Base-by-base conservation (phyloP, 2,329 filamentous ascomycete genomes). In the Pezicula neosporulosa region DNA sequence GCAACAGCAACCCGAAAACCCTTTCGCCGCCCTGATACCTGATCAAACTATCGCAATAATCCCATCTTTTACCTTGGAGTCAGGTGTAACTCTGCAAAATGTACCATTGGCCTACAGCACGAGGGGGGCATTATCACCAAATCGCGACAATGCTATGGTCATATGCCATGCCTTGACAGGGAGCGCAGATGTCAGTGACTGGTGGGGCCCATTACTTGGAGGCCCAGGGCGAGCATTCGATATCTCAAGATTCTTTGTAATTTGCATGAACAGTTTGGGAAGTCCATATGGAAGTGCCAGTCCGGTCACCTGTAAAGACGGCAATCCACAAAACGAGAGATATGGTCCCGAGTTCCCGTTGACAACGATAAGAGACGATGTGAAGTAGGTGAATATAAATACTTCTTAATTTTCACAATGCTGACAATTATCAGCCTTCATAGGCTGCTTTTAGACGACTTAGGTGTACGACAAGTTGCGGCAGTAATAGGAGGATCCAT, bases 291-390 rank as follows among this genome's bases (percentile, higher is more conserved):
- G 90, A 28, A 90, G 87, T 52, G 89, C 88, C n/a, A 93, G 89
- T 66, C 89, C 90, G 1, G 89, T 93, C 48, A 99, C 94, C 2
- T 86, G 85, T 60, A 95, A 90, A 68, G 86, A 97, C 64, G 91
- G 91, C 13, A 82, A 95, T 61, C 72, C 80, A 15, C 76, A 75
- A 47, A 84, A 89, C 56, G 91, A 83, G 16, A 81, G 82, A 60
- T 99, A 99, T 65, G 94, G 94, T 0, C 94, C 94, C 1, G 94
- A 99, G 65, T 99, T 99, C 61, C 94, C 94, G 44, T 74, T 99
- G 57, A 97, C 94, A 1, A 97, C 94, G 0, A 90, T 99, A 57
- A 80, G 93, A 59, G 94, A 99, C 67, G 94, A 99, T 73, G 93
- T 97, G 48, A 91, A 89, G 89, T 94, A 73, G 74, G 87, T 69